These are phyloP conservation scores for Aplosporella prunicola DNA, from an alignment of 2,329 filamentous ascomycete genomes.

Conservation along the genomic window DNA sequence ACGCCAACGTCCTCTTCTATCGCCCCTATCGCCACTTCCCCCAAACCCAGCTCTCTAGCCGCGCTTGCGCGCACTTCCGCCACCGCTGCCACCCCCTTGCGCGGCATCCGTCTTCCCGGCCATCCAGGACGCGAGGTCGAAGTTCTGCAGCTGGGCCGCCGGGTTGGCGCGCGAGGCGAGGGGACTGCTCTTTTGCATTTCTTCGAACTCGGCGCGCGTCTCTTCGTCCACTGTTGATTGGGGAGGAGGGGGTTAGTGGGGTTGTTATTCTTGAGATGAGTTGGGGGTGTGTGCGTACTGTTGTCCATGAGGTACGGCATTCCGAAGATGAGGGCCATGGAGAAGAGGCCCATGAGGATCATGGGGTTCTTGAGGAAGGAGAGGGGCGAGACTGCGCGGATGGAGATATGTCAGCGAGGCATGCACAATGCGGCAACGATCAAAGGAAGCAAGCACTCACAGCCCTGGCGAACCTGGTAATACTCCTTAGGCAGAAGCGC, in stretches of 20 bases:
- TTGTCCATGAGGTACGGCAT: slow-evolving; percentile 95
- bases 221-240: slow-evolving; percentile 81
- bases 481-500: slow-evolving; percentile 59
- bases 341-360: slow-evolving; percentile 84
- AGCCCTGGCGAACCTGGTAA: slow-evolving; percentile 65
- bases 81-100: too few relatives aligned
- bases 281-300: too few relatives aligned
- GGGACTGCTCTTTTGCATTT: slow-evolving; percentile 69
- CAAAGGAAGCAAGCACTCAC: slow-evolving; percentile 44
- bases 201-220: slow-evolving; percentile 83
- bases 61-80: too few relatives aligned
- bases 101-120: slow-evolving; percentile 44
- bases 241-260: too few relatives aligned
- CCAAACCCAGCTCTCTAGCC: too few relatives aligned
- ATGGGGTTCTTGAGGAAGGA: slow-evolving; percentile 87
- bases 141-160: slow-evolving; percentile 49
- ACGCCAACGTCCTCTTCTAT: too few relatives aligned
- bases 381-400: slow-evolving; percentile 58
- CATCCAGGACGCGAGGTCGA: slow-evolving; percentile 61
- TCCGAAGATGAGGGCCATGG: slow-evolving; percentile 74
- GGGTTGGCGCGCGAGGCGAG: slow-evolving; percentile 40
- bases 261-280: too few relatives aligned
- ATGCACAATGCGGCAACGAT: background rate
- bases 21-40: too few relatives aligned
- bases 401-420: background rate